Evolutionary conservation across 176 grass and related monocot species (phyloP).

Genomic region (Aegilops speltoides): DNA sequence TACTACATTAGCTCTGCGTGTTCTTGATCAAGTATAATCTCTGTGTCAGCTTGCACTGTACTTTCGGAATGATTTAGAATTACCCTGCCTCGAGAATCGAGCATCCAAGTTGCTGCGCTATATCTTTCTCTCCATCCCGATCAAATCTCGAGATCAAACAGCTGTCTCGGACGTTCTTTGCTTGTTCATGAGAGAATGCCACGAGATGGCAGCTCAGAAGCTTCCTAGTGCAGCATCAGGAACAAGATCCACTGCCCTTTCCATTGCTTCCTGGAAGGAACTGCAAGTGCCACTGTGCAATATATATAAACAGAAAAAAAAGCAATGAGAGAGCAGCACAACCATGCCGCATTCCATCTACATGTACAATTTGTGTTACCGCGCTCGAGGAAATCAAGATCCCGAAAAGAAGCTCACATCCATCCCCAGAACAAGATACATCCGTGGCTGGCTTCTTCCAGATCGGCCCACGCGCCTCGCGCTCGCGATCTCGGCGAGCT

Average conservation of each 20-base stretch:
- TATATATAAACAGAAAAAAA: neutral
- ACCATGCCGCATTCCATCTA: neutral
- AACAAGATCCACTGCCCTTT: neutral
- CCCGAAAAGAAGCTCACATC: neutral
- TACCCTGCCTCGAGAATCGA: conserved; percentile 1
- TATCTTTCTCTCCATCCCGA: neutral
- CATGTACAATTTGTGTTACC: conserved; percentile 17
- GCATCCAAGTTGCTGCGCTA: conserved; percentile 17
- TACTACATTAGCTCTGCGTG: neutral
- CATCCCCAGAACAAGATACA: conserved; percentile 45
- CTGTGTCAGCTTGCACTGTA: conserved; percentile 22
- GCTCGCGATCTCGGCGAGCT: neutral
- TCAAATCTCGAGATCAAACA: conserved; percentile 8
- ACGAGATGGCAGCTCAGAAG: conserved; percentile 50
- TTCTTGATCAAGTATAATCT: conserved; percentile 29
- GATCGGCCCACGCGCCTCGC: neutral
- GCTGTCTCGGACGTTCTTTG: conserved; percentile 28
- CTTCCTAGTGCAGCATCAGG: conserved; percentile 37
- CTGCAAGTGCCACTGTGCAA: neutral
- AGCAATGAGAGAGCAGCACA: neutral
- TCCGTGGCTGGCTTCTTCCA: conserved; percentile 36
- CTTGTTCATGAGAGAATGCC: conserved; percentile 28
- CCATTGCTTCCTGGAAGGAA: conserved; percentile 33
- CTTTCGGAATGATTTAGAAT: conserved; percentile 34
- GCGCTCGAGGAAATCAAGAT: conserved; percentile 46